A percentile compares a stretch with the other conserved stretches of the same genome.
Conservation (phyloP, 345 rosid species). For the Trapa incisa region DNA sequence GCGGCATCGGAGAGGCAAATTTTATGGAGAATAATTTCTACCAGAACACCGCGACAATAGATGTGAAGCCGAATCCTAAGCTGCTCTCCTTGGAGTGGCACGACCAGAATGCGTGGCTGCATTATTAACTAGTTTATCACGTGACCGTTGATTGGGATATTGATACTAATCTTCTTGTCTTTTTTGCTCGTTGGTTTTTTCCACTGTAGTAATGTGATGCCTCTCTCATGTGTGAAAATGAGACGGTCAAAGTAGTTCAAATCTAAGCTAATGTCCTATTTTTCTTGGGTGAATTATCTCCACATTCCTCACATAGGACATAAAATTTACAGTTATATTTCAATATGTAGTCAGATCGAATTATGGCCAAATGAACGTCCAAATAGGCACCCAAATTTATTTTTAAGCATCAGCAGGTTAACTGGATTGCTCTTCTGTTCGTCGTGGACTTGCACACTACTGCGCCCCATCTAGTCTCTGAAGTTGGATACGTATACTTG, state of each 20-base stretch:
- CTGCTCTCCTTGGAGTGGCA: conserved; percentile 76
- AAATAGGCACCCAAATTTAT: too few species aligned
- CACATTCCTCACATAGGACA: too few species aligned
- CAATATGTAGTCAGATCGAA: too few species aligned
- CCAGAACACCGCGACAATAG: conserved; percentile 11
- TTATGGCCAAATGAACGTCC: too few species aligned
- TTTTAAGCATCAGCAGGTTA: too few species aligned
- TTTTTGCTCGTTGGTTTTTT: background rate
- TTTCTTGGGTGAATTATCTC: too few species aligned
- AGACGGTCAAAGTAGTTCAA: conserved; percentile 14
- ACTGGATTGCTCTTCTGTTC: too few species aligned
- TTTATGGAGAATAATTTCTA: conserved; percentile 33
- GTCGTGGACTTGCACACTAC: too few species aligned
- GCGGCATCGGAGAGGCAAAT: conserved; percentile 21
- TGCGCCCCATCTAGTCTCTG: background rate
- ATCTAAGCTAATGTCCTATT: conserved; percentile 2
- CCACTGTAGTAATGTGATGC: conserved; percentile 7
- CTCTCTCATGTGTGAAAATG: background rate
- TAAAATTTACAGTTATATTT: too few species aligned
- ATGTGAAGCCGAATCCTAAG: conserved; percentile 65
- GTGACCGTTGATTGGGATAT: conserved; percentile 9
- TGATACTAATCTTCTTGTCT: background rate
- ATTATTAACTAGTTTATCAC: background rate
- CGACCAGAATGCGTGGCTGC: conserved; percentile 46
- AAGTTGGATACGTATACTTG: background rate